Conservation (phyloP, 208 protist genomes). For the Leishmania major region DNA sequence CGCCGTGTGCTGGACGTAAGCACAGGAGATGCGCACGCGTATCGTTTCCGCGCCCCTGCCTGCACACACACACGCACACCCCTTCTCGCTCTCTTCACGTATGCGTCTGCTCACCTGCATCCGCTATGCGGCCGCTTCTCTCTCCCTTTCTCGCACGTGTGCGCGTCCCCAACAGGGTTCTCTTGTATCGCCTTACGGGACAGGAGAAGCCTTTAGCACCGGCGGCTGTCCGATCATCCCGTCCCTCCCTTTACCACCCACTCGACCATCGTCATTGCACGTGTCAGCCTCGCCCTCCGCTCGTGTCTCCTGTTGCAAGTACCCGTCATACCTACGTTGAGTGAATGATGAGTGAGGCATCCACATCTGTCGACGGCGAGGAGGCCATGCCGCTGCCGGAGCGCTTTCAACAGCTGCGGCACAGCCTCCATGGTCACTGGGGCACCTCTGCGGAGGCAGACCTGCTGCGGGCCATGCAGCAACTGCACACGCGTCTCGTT, state of each 20-base stretch:
- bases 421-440: conserved; percentile 39
- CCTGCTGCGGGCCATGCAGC: conserved; percentile 45
- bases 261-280: not conserved
- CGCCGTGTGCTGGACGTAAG: not conserved
- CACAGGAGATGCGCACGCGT: not conserved
- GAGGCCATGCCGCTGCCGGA: conserved; percentile 13
- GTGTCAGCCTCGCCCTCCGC: not conserved
- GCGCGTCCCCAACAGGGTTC: not conserved
- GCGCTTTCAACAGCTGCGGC: conserved; percentile 29
- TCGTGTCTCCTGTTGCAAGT: not conserved
- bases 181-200: not conserved
- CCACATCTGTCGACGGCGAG: conserved; percentile 8
- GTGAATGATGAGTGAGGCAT: not conserved
- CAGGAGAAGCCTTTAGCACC: no score
- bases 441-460: conserved; percentile 46
- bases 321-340: not conserved
- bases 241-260: not conserved
- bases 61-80: not conserved
- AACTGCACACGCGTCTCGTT: conserved; percentile 45
- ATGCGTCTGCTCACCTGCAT: not conserved
- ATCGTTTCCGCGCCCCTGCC: not conserved
- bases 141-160: not conserved
- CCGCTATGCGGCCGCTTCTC: not conserved
- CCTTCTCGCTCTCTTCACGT: not conserved
- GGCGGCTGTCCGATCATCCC: not conserved